These are phyloP conservation scores for Xylaria sp. DNA, from an alignment of 2,329 filamentous ascomycete genomes.

Conservation along the genomic window DNA sequence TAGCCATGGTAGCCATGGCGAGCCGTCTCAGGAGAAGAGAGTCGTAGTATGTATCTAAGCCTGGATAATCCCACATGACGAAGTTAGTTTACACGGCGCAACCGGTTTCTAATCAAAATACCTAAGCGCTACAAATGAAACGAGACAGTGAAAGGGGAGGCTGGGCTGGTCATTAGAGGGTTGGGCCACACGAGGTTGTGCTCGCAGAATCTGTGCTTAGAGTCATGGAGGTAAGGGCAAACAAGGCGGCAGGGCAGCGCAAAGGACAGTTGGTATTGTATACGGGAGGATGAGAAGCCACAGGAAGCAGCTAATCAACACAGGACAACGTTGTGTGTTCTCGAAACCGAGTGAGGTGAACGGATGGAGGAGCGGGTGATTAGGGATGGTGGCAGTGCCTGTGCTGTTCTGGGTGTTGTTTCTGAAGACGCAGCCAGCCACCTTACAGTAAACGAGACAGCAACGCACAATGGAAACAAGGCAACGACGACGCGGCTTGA, in stretches of 20 bases:
- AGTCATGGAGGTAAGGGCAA: neutral
- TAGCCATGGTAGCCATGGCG: conserved; percentile 50
- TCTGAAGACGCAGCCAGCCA: neutral
- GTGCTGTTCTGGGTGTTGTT: no score
- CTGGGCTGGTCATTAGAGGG: neutral
- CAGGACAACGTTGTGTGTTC: neutral
- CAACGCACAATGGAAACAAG: conserved; percentile 9
- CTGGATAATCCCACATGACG: neutral
- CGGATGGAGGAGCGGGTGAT: neutral
- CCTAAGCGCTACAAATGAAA: neutral
- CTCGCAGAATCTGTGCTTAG: neutral
- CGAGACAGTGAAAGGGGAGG: neutral
- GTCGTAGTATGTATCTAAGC: neutral
- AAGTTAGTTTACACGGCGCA: conserved; percentile 17
- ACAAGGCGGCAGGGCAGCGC: conserved; percentile 7
- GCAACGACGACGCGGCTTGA: conserved; percentile 14
- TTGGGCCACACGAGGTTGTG: conserved; percentile 1
- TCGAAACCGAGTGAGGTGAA: neutral
- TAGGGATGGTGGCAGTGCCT: neutral
- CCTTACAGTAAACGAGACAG: neutral
- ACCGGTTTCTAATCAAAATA: neutral
- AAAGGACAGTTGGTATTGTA: neutral
- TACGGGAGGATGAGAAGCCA: neutral
- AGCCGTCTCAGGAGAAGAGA: conserved; percentile 22
- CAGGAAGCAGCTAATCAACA: neutral